These are phyloP conservation scores for Cyberlindnera xishuangbannaensis DNA, from an alignment of 805 yeast genomes.

Conservation along the genomic window DNA sequence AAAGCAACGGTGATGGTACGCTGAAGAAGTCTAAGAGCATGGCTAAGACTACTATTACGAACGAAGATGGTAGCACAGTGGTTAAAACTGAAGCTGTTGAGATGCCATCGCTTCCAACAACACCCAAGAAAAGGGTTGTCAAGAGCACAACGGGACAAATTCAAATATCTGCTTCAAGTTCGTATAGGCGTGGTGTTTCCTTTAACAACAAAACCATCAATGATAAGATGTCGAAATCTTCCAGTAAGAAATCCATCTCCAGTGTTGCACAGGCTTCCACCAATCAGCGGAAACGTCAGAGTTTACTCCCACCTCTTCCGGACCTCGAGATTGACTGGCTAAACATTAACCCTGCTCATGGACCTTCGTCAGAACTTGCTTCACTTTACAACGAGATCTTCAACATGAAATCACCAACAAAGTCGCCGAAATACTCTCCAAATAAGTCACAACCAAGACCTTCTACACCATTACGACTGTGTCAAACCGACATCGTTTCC, in stretches of 20 bases:
- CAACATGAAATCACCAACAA: slow-evolving; percentile 16
- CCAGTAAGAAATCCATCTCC: slow-evolving; percentile 19
- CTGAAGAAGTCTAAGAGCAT: slow-evolving; percentile 37
- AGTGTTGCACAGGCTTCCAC: slow-evolving; percentile 2
- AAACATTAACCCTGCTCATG: slow-evolving; percentile 12
- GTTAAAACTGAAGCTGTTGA: slow-evolving; percentile 15
- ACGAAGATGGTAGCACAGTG: slow-evolving; percentile 25
- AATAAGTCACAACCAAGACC: slow-evolving; percentile 2
- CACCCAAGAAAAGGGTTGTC: slow-evolving; percentile 20
- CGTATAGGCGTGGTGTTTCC: slow-evolving; percentile 28
- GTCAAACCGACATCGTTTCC: slow-evolving; percentile 3
- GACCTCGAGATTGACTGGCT: slow-evolving; percentile 23
- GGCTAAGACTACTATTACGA: slow-evolving; percentile 35
- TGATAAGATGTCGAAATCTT: slow-evolving; percentile 21
- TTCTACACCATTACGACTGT: background rate
- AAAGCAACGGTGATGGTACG: slow-evolving; percentile 25
- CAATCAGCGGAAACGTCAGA: slow-evolving; percentile 23
- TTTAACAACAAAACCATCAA: slow-evolving; percentile 21
- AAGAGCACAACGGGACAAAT: slow-evolving; percentile 22
- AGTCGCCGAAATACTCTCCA: slow-evolving; percentile 6
- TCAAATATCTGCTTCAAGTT: slow-evolving; percentile 26
- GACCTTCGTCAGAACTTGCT: slow-evolving; percentile 25
- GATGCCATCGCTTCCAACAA: slow-evolving; percentile 13
- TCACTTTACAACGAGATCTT: slow-evolving; percentile 27
- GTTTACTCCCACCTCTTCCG: slow-evolving; percentile 27